Base-by-base conservation (phyloP, 768 basidiomycete species). In the Lentinula detonsa region DNA sequence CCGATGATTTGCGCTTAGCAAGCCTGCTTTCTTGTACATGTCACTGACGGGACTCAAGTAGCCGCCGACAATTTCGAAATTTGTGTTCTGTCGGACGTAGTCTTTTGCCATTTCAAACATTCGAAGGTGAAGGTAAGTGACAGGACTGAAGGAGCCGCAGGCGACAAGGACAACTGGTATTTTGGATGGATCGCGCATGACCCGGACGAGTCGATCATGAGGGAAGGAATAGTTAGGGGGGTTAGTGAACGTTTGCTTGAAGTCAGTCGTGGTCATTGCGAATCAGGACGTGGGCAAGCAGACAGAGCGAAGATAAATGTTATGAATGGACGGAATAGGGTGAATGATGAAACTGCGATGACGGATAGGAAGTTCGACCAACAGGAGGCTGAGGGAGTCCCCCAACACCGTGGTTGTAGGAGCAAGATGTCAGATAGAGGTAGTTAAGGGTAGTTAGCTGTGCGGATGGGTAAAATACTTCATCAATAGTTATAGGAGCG, bases 91-190 rank as follows among this genome's bases (percentile, higher is more conserved):
- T 56, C 93, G 86, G 57, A 91, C 85, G 69, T 94, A 95, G 79
- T 98, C 97, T 75, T 90, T 91, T 60, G 96, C 97, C 97, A 99
- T 98, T 72, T 98, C 97, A 75, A 98, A 99, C 95, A 99, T 98
- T 66, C 97, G 91, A 63, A 98, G 85, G 70, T 97, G 95, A 56
- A 96, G 89, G 70, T 95, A 96, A n/a, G 95, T 97, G 64, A 97
- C 90, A 10, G 96, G 96, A 68, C 93, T 95, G 84, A 98, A 98
- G 59, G 93, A 96, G 33, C 96, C 97, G 70, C 97, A 99, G 50
- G 94, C 97, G 62, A 99, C 93, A 64, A 97, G 87, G 59, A 95
- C 91, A 66, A 97, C 76, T n/a, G 94, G 96, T 7, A 87, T 87
- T 75, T 89, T 92, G 21, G 73, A 75, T 7, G 85, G 70, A 69